Conservation (phyloP, 768 basidiomycete species). For the Glaciozyma antarctica region DNA sequence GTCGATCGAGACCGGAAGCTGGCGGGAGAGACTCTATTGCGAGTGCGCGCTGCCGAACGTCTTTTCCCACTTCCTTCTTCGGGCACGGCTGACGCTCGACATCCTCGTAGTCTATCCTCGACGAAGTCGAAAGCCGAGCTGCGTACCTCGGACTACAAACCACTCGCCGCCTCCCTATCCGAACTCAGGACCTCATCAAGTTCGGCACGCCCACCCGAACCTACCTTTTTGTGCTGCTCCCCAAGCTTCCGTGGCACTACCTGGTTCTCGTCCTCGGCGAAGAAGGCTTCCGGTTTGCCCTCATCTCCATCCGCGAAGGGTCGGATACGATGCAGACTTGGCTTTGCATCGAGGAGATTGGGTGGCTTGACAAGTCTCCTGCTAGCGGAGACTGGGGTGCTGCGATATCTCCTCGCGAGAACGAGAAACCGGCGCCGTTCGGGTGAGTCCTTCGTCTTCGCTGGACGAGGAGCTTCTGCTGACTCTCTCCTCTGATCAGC, state of each 20-base stretch:
- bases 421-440: neutral
- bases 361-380: slow-evolving; percentile 25
- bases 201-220: slow-evolving; percentile 52
- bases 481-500: neutral
- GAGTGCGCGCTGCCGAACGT: slow-evolving; percentile 14
- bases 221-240: slow-evolving; percentile 39
- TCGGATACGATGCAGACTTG: slow-evolving; percentile 16
- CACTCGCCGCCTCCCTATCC: slow-evolving; percentile 8
- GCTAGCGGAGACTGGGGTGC: neutral
- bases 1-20: neutral
- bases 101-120: slow-evolving; percentile 18
- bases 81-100: too few relatives aligned
- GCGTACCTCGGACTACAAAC: slow-evolving; percentile 12
- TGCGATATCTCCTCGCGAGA: neutral
- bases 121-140: slow-evolving; percentile 22
- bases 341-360: slow-evolving; percentile 33
- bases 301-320: slow-evolving; percentile 49
- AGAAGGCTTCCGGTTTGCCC: slow-evolving; percentile 66
- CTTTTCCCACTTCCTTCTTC: neutral
- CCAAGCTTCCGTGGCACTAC: slow-evolving; percentile 42
- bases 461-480: neutral
- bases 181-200: slow-evolving; percentile 54
- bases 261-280: slow-evolving; percentile 75
- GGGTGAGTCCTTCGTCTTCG: neutral
- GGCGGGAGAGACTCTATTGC: slow-evolving; percentile 11